phyloP scores from a whole-genome alignment of 2,329 filamentous ascomycete genomes.

The Talaromyces sp. region DNA sequence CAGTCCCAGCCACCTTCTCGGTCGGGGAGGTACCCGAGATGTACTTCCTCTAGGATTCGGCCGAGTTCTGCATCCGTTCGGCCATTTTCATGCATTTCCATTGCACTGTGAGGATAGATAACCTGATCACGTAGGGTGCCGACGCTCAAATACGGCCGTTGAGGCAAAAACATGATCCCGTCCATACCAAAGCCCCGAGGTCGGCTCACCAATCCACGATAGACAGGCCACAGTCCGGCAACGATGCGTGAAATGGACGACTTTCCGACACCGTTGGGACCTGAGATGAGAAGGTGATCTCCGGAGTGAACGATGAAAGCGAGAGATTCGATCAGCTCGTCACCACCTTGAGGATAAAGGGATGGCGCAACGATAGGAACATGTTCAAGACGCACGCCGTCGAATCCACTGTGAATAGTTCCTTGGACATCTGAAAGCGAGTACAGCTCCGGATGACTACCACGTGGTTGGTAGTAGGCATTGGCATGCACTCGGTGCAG shows the following conservation, averaged over 20 bases:
- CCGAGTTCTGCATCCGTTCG: slow-evolving; percentile 74
- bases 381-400: slow-evolving; percentile 87
- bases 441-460: slow-evolving; percentile 70
- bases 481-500: slow-evolving; percentile 89
- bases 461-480: slow-evolving; percentile 69
- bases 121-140: slow-evolving; percentile 94
- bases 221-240: slow-evolving; percentile 92
- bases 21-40: slow-evolving; percentile 80
- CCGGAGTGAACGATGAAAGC: slow-evolving; percentile 85
- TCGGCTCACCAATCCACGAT: slow-evolving; percentile 83
- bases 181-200: slow-evolving; percentile 76
- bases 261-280: slow-evolving; percentile 92
- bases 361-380: slow-evolving; percentile 88
- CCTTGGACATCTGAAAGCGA: slow-evolving; percentile 89
- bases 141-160: slow-evolving; percentile 84
- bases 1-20: slow-evolving; percentile 96
- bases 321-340: slow-evolving; percentile 82
- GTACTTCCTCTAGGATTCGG: slow-evolving; percentile 72
- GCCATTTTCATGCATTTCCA: slow-evolving; percentile 82
- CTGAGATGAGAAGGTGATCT: slow-evolving; percentile 90
- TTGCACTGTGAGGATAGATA: slow-evolving; percentile 91
- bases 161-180: slow-evolving; percentile 97
- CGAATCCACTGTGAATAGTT: slow-evolving; percentile 89
- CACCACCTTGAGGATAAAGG: slow-evolving; percentile 82
- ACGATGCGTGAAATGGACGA: slow-evolving; percentile 80